These are phyloP conservation scores for Tubosaeta sp. DNA, from an alignment of 768 basidiomycete genomes.

Conservation along the genomic window DNA sequence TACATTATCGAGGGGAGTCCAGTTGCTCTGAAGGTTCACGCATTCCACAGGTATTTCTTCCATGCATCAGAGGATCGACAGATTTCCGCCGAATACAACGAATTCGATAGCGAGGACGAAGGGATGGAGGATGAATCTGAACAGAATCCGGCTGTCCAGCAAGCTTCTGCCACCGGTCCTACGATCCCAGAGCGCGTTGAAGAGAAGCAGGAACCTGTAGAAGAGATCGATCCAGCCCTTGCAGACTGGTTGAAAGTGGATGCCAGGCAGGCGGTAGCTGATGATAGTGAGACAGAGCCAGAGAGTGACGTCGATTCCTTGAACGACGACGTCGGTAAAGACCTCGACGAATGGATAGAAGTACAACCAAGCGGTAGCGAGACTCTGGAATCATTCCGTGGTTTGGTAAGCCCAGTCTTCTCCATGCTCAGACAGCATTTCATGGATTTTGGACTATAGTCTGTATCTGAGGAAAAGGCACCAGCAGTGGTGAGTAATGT, in stretches of 20 bases:
- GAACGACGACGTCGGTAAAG: constrained; percentile 49
- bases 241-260: constrained; percentile 63
- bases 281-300: constrained; percentile 44
- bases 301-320: constrained; percentile 69
- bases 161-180: constrained; percentile 8
- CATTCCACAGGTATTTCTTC: constrained; percentile 64
- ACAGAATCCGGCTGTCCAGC: constrained; percentile 12
- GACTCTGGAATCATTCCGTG: constrained; percentile 18
- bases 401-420: constrained; percentile 2
- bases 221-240: constrained; percentile 44
- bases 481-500: constrained; percentile 5
- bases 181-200: constrained; percentile 1
- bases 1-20: constrained; percentile 23
- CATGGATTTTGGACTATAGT: constrained; percentile 1
- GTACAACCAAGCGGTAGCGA: constrained; percentile 18
- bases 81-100: constrained; percentile 47
- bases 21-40: background rate
- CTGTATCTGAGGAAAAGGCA: constrained; percentile 9
- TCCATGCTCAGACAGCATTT: background rate
- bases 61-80: constrained; percentile 55
- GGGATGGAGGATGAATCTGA: constrained; percentile 11
- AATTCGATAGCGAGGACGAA: constrained; percentile 35
- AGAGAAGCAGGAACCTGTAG: constrained; percentile 25
- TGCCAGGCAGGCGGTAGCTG: constrained; percentile 21
- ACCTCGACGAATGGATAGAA: constrained; percentile 40